A percentile compares a stretch with the other conserved stretches of the same genome.
phyloP scores from a whole-genome alignment of 768 basidiomycete genomes.

The Psilocybe azurescens region DNA sequence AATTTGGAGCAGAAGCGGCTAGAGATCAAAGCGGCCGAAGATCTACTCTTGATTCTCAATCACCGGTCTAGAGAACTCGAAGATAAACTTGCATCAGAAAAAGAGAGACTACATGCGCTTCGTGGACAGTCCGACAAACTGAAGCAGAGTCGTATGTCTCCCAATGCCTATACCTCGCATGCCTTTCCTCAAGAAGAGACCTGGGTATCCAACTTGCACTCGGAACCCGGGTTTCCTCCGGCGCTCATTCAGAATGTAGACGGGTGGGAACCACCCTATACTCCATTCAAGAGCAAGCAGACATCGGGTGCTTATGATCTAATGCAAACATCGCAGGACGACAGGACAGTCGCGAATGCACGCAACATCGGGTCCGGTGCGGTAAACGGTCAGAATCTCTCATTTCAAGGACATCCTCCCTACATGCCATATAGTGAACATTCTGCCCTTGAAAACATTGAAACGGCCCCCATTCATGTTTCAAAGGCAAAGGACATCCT shows the following conservation, averaged over 20 bases:
- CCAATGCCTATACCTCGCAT: slow-evolving; percentile 16
- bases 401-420: not conserved
- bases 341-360: not conserved
- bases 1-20: slow-evolving; percentile 61
- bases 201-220: slow-evolving; percentile 13
- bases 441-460: slow-evolving; percentile 1
- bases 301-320: not conserved
- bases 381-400: not conserved
- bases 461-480: slow-evolving; percentile 4
- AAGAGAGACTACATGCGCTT: slow-evolving; percentile 59
- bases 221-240: slow-evolving; percentile 7
- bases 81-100: slow-evolving; percentile 67
- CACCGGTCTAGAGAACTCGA: slow-evolving; percentile 77
- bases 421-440: slow-evolving; percentile 14
- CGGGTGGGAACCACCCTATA: slow-evolving; percentile 10
- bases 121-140: slow-evolving; percentile 62
- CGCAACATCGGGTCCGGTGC: not conserved
- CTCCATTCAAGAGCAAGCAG: not conserved
- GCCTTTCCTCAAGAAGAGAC: slow-evolving; percentile 12
- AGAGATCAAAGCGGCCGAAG: slow-evolving; percentile 71
- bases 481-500: slow-evolving; percentile 14
- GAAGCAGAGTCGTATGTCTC: slow-evolving; percentile 46
- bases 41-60: slow-evolving; percentile 64
- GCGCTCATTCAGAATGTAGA: slow-evolving; percentile 15
- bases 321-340: not conserved